phyloP scores from a whole-genome alignment of 202 grass and related monocot genomes.

The Saccharum hybrid region DNA sequence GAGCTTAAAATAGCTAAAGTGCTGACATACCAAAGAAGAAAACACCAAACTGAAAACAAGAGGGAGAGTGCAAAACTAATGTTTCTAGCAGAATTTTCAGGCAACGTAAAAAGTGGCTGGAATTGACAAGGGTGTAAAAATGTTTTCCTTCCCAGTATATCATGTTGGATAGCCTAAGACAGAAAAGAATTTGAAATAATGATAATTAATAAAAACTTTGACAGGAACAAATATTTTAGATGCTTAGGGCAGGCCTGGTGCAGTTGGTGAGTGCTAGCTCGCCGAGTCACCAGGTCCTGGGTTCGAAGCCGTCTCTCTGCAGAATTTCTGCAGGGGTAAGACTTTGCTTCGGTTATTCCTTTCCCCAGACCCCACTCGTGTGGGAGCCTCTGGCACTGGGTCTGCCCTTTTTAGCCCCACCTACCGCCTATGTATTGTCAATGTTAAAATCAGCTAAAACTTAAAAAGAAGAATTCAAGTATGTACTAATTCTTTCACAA shows the following conservation, averaged over 20 bases:
- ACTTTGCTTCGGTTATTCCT: too few relatives aligned
- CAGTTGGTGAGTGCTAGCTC: too few relatives aligned
- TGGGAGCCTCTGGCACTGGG: too few relatives aligned
- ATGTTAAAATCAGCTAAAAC: background rate
- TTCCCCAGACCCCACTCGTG: too few relatives aligned
- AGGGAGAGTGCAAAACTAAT: background rate
- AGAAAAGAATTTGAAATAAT: background rate
- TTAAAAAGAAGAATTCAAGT: background rate
- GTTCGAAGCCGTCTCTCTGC: too few relatives aligned
- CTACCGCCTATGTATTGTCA: background rate
- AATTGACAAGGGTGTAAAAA: background rate
- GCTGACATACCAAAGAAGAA: background rate
- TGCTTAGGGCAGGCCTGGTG: too few relatives aligned
- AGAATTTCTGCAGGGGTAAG: too few relatives aligned
- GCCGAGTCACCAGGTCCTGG: too few relatives aligned
- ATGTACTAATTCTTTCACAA: background rate
- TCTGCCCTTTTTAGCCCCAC: too few relatives aligned
- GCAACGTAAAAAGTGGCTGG: background rate
- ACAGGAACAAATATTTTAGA: background rate
- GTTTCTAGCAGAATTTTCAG: background rate
- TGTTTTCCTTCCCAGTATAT: background rate
- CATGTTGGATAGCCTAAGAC: background rate
- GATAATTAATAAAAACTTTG: conserved; percentile 1
- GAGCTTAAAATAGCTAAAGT: conserved; percentile 3
- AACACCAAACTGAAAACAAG: background rate